Evolutionary conservation across 192 early-diverging fungal species (phyloP).

Genomic region (Coemansia sp.): DNA sequence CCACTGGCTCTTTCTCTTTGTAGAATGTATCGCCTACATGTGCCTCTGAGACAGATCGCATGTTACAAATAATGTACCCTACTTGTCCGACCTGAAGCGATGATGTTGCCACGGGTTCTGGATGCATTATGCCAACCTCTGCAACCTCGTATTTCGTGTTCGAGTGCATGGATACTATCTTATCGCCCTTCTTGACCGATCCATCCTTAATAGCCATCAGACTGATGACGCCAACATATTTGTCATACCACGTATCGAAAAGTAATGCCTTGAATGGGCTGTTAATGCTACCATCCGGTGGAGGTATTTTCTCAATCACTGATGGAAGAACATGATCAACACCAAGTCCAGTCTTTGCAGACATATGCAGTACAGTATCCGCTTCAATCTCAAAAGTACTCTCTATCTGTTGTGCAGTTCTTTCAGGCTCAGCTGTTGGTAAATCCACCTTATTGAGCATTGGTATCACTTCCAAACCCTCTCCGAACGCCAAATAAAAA

Average conservation of each 20-base stretch:
- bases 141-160: conserved; percentile 81
- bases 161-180: conserved; percentile 77
- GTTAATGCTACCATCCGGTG: conserved; percentile 64
- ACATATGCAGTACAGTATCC: conserved; percentile 65
- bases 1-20: conserved; percentile 62
- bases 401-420: conserved; percentile 76
- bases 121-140: conserved; percentile 94
- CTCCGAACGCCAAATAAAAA: conserved; percentile 89
- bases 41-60: conserved; percentile 91
- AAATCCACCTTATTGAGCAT: conserved; percentile 96
- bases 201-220: conserved; percentile 89
- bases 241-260: conserved; percentile 98
- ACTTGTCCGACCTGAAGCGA: conserved; percentile 68
- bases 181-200: conserved; percentile 69
- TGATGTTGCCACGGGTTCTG: conserved; percentile 70
- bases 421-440: conserved; percentile 79
- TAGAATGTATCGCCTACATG: conserved; percentile 96
- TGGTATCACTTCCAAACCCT: conserved; percentile 83
- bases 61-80: conserved; percentile 87
- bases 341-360: conserved; percentile 82
- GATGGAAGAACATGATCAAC: conserved; percentile 70
- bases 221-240: conserved; percentile 96
- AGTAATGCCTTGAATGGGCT: conserved; percentile 83
- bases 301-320: conserved; percentile 78
- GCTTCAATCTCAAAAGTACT: conserved; percentile 83